phyloP scores from a whole-genome alignment of 1,284 basidiomycete genomes.

The Athelia psychrophila region DNA sequence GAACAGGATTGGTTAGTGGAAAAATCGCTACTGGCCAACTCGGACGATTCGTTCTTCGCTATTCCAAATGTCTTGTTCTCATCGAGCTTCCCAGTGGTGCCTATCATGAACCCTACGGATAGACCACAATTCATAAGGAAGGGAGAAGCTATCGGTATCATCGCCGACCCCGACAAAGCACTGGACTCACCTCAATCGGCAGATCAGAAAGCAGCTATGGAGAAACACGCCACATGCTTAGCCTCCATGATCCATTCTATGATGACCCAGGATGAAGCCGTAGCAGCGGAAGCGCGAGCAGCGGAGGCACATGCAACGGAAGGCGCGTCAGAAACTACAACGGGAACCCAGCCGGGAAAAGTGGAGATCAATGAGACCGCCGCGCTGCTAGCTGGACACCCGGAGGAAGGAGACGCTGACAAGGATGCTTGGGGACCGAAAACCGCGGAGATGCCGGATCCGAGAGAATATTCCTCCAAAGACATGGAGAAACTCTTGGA shows the following conservation, averaged over 20 bases:
- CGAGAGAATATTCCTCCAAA: constrained; percentile 5
- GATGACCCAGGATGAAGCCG: too few species aligned
- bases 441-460: constrained; percentile 7
- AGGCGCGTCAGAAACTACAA: too few species aligned
- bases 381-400: too few species aligned
- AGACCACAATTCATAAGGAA: not conserved
- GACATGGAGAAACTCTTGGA: constrained; percentile 9
- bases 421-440: not conserved
- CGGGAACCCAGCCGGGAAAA: too few species aligned
- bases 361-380: too few species aligned
- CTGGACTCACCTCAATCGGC: not conserved
- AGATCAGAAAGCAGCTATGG: not conserved
- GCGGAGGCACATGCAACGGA: too few species aligned
- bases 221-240: too few species aligned
- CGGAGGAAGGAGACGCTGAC: too few species aligned
- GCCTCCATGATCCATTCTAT: too few species aligned
- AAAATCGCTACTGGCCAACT: not conserved
- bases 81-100: not conserved
- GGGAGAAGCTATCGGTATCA: not conserved
- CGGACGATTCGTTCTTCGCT: not conserved
- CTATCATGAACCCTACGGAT: not conserved
- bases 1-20: not conserved
- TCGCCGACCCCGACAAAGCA: not conserved
- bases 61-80: not conserved
- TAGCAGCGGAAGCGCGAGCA: too few species aligned